Conservation (phyloP, 371 early-diverging fungal species). For the Syncephalis plumigaleata region DNA sequence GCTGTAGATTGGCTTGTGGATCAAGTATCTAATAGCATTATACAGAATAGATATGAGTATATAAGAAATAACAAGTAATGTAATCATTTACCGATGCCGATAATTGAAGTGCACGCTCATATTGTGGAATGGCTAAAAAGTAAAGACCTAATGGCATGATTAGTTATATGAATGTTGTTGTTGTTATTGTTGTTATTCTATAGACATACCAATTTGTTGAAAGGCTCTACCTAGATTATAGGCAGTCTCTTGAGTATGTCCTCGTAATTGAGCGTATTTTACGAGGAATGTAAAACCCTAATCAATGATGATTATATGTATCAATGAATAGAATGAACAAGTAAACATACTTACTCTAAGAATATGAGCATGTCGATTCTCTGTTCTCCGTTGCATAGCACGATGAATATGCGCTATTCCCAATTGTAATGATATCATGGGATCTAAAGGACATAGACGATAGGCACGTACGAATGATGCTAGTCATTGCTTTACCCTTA, state of each 20-base stretch:
- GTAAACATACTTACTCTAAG: constrained; percentile 19
- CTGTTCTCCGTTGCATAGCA: constrained; percentile 43
- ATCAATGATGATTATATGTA: constrained; percentile 2
- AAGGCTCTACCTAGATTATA: constrained; percentile 77
- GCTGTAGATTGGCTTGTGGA: constrained; percentile 24
- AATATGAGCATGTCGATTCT: constrained; percentile 49
- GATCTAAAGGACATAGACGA: constrained; percentile 35
- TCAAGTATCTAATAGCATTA: constrained; percentile 7
- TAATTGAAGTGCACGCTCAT: constrained; percentile 45
- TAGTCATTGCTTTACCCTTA: too few species aligned
- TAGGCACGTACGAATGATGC: constrained; percentile 42
- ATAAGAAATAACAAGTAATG: not conserved
- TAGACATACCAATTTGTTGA: constrained; percentile 62
- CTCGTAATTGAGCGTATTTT: constrained; percentile 36
- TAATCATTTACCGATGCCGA: constrained; percentile 14
- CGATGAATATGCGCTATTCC: constrained; percentile 40
- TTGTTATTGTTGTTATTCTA: too few species aligned
- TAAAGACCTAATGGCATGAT: constrained; percentile 25
- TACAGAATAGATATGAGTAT: not conserved
- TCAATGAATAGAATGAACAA: not conserved
- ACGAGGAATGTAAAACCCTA: constrained; percentile 49
- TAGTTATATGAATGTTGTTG: not conserved
- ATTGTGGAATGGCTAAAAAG: constrained; percentile 67
- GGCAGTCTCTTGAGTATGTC: constrained; percentile 45
- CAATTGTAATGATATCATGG: constrained; percentile 39